Conservation (phyloP, 2,329 filamentous ascomycete genomes). For the Penicillium psychrosexuale region DNA sequence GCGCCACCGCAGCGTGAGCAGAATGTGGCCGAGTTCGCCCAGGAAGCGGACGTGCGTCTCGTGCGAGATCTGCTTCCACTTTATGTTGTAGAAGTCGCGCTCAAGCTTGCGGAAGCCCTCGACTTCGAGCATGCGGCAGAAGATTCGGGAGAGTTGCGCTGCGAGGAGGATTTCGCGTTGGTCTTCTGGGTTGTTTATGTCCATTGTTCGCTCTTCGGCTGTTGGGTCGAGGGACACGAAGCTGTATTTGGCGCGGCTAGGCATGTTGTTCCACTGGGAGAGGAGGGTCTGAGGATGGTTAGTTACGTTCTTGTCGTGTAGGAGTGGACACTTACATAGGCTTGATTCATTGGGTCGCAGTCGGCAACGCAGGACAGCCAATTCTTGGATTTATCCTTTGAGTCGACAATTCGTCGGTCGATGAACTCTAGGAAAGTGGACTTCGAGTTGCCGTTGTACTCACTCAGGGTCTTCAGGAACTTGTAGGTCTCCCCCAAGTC, state of each 20-base stretch:
- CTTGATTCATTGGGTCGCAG: conserved; percentile 40
- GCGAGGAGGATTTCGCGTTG: conserved; percentile 43
- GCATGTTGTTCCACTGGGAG: conserved; percentile 47
- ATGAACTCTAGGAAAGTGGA: conserved; percentile 46
- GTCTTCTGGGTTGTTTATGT: conserved; percentile 38
- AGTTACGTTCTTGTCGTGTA: background rate
- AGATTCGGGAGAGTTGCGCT: conserved; percentile 45
- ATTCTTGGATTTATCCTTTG: conserved; percentile 45
- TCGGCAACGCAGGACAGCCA: conserved; percentile 43
- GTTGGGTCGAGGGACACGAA: conserved; percentile 34
- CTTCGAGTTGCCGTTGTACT: conserved; percentile 38
- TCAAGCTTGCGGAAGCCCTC: conserved; percentile 47
- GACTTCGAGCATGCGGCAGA: conserved; percentile 48
- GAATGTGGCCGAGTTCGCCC: conserved; percentile 40
- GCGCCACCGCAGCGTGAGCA: conserved; percentile 46
- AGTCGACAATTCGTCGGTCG: conserved; percentile 44
- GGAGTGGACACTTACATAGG: conserved; percentile 36
- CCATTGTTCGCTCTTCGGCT: conserved; percentile 37
- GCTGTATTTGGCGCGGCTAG: conserved; percentile 45
- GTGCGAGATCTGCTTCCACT: conserved; percentile 44
- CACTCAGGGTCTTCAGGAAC: conserved; percentile 39
- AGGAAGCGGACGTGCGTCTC: conserved; percentile 43
- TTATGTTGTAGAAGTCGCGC: conserved; percentile 46
- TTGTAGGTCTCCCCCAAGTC: conserved; percentile 43
- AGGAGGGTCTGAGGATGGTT: conserved; percentile 36